Conservation (phyloP, 202 grass and related monocot genomes). For the Schoenoplectus tabernaemontani region DNA sequence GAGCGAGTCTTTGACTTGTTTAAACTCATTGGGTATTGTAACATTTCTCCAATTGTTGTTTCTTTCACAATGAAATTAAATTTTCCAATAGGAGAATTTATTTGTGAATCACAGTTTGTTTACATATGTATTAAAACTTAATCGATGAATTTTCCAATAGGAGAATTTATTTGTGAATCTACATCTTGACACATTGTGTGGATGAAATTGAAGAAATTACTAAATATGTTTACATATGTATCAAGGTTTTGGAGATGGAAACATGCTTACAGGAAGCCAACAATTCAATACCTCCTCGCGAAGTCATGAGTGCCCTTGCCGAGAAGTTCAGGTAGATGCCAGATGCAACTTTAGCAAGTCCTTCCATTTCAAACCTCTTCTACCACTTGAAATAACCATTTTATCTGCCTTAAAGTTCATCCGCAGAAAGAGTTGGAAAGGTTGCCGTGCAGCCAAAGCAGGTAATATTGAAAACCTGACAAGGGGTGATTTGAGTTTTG, state of each 20-base stretch:
- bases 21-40: neutral
- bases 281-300: conserved; percentile 60
- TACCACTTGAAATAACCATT: conserved; percentile 5
- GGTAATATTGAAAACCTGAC: conserved; percentile 27
- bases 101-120: too few species aligned
- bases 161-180: too few species aligned
- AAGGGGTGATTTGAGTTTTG: neutral
- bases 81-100: neutral
- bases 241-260: conserved; percentile 76
- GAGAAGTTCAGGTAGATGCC: conserved; percentile 66
- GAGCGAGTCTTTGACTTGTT: neutral
- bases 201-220: neutral
- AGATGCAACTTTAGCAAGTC: neutral
- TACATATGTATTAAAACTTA: too few species aligned
- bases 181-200: neutral
- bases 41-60: neutral
- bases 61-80: neutral
- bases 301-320: conserved; percentile 52
- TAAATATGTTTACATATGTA: neutral
- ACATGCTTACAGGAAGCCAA: conserved; percentile 60
- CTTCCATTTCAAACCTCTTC: neutral
- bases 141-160: too few species aligned
- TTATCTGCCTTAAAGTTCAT: conserved; percentile 35
- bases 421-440: conserved; percentile 63
- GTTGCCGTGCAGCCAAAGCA: conserved; percentile 89